These are phyloP conservation scores for Xeromyces bisporus DNA, from an alignment of 495 filamentous ascomycete species.

Conservation along the genomic window DNA sequence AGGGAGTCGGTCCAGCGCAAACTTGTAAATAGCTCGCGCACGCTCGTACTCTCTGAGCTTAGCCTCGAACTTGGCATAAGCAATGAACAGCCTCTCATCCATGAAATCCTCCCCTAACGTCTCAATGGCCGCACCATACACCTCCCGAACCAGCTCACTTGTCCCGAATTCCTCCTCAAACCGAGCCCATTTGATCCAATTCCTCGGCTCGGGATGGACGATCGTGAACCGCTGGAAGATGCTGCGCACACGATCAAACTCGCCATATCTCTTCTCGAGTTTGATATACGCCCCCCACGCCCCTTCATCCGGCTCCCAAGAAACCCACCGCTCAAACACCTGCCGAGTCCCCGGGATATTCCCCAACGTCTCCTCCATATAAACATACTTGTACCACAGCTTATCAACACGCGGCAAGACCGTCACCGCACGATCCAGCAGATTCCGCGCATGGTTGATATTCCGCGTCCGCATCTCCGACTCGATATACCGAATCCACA, in stretches of 20 bases:
- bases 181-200: slow-evolving; percentile 97
- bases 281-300: slow-evolving; percentile 96
- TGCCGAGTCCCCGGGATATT: slow-evolving; percentile 86
- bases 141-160: slow-evolving; percentile 77
- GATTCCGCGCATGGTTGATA: slow-evolving; percentile 92
- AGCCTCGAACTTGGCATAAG: slow-evolving; percentile 82
- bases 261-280: slow-evolving; percentile 84
- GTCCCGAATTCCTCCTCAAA: slow-evolving; percentile 95
- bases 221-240: slow-evolving; percentile 85
- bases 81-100: slow-evolving; percentile 87
- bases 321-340: slow-evolving; percentile 97
- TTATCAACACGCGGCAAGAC: slow-evolving; percentile 84
- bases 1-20: slow-evolving; percentile 79
- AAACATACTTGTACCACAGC: slow-evolving; percentile 97
- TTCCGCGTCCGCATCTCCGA: slow-evolving; percentile 92
- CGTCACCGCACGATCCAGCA: slow-evolving; percentile 91
- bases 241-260: slow-evolving; percentile 66
- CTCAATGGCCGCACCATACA: slow-evolving; percentile 79
- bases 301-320: slow-evolving; percentile 90
- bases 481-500: slow-evolving; percentile 85
- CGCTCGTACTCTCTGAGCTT: slow-evolving; percentile 92
- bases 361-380: slow-evolving; percentile 93
- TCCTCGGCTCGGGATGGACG: slow-evolving; percentile 86
- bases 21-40: slow-evolving; percentile 92
- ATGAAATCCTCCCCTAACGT: slow-evolving; percentile 89